Base-by-base conservation (phyloP, 1,284 basidiomycete genomes). In the Moesziomyces sp. region DNA sequence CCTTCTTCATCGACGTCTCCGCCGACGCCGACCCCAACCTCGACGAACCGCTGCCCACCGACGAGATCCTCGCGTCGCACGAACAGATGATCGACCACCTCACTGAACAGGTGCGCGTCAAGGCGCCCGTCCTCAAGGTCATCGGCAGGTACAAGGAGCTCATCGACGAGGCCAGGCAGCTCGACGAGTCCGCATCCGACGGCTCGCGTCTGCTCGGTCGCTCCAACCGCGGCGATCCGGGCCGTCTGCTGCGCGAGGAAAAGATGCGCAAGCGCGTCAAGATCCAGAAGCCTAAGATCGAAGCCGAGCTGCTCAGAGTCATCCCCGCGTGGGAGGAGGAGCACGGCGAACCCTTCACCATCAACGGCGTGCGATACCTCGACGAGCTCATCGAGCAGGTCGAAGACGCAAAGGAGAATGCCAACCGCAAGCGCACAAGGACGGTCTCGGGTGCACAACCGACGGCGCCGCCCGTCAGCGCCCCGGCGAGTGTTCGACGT, bases 211-310 rank as follows among this genome's bases (percentile, higher is more conserved):
- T 82, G 35, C 65, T 80, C 13, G 77, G 79, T 21, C 62, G 92
- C 76, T 92, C 92, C n/a, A 86, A 89, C 23, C 87, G 93, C 58
- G 81, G 86, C 58, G 76, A 85, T 58, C 80, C 85, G 1, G 84
- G 85, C 10, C 72, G 84, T 23, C 85, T 99, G 49, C 86, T 99
- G 49, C 88, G 93, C 49, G 96, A 99, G 85, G 96, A 98, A 86
- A 97, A 97, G 88, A 94, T 97, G 91, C 88, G 96, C 55, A 99
- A 97, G 85, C 87, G 95, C 13, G 93, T 99, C n/a, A 89, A 89
- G 70, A 92, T 93, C 82, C 91, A 97, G 85, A 98, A 97, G 84
- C 96, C 96, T 24, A 90, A 92, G 82, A 94, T 83, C 48, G 95
- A 97, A 85, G 90, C 90, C 74, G 94, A 98, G 66, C 87, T 99